A percentile compares a stretch with the other conserved stretches of the same genome.
Evolutionary conservation across 2,329 filamentous ascomycete species (phyloP).

Genomic region (Pseudogymnoascus sp.): DNA sequence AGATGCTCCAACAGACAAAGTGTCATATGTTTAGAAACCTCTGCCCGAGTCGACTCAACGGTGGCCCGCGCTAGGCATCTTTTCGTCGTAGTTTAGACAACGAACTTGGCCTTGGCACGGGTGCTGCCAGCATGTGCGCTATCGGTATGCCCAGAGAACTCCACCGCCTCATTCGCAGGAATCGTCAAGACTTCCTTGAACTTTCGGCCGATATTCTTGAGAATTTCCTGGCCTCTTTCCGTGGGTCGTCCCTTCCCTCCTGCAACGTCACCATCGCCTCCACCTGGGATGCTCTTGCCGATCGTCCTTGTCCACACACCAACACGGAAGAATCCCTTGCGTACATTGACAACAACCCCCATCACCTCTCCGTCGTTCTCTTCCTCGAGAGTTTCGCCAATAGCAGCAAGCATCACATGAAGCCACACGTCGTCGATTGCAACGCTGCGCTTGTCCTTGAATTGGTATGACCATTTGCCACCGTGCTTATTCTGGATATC

Average conservation of each 20-base stretch:
- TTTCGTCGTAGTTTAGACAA: conserved; percentile 48
- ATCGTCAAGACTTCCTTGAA: conserved; percentile 92
- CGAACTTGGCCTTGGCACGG: conserved; percentile 89
- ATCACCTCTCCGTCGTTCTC: conserved; percentile 95
- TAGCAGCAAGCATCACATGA: conserved; percentile 91
- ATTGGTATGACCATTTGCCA: conserved; percentile 97
- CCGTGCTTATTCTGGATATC: conserved; percentile 98
- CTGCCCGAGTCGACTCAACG: conserved; percentile 2
- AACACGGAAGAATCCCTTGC: conserved; percentile 96
- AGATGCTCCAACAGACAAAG: conserved; percentile 4
- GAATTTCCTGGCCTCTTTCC: conserved; percentile 78
- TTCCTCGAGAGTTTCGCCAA: conserved; percentile 97
- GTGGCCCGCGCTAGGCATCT: not conserved
- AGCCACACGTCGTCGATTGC: conserved; percentile 96
- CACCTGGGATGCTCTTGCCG: conserved; percentile 71
- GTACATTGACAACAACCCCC: conserved; percentile 98
- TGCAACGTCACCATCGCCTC: conserved; percentile 63
- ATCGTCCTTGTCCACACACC: conserved; percentile 95
- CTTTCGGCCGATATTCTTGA: conserved; percentile 73
- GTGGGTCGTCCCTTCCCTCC: conserved; percentile 68
- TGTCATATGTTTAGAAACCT: conserved; percentile 2
- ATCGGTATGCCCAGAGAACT: conserved; percentile 96
- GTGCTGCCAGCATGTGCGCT: conserved; percentile 88
- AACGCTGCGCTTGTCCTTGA: conserved; percentile 89
- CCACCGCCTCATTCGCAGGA: conserved; percentile 66